Percentiles rank a stretch among this genome's conserved stretches.
Conservation (phyloP, 2,329 filamentous ascomycete species). For the Paraconiothyrium sp. region DNA sequence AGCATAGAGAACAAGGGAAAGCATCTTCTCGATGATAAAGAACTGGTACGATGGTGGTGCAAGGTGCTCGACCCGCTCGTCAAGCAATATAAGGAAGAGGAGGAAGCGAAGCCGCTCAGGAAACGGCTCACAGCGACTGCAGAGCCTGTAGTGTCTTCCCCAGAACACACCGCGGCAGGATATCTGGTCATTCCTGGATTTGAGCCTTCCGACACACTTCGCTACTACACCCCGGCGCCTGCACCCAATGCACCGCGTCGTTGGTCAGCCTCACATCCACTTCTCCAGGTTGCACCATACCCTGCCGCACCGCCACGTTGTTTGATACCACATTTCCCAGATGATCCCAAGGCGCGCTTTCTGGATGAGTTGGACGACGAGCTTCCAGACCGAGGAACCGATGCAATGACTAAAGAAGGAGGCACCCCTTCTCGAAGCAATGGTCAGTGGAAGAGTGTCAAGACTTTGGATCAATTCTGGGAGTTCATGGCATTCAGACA, state of each 20-base stretch:
- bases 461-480: conserved; percentile 92
- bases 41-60: conserved; percentile 96
- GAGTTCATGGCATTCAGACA: conserved; percentile 97
- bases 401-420: conserved; percentile 44
- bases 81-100: conserved; percentile 57
- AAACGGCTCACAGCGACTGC: conserved; percentile 41
- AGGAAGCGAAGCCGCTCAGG: conserved; percentile 44
- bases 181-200: conserved; percentile 90
- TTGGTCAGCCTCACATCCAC: conserved; percentile 72
- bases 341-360: conserved; percentile 93
- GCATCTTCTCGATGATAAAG: conserved; percentile 90
- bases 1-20: conserved; percentile 86
- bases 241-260: conserved; percentile 51
- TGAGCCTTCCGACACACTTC: conserved; percentile 80
- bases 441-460: conserved; percentile 84
- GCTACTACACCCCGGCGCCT: conserved; percentile 71
- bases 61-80: conserved; percentile 82
- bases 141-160: conserved; percentile 16
- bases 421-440: conserved; percentile 60
- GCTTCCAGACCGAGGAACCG: conserved; percentile 63
- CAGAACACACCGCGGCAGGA: conserved; percentile 65
- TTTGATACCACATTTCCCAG: conserved; percentile 88
- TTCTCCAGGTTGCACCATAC: conserved; percentile 75
- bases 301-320: conserved; percentile 79
- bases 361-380: conserved; percentile 90